Percentiles rank a stretch among this genome's conserved stretches.
Evolutionary conservation across 2,329 filamentous ascomycete genomes (phyloP).

Genomic region (Cadophora malorum): DNA sequence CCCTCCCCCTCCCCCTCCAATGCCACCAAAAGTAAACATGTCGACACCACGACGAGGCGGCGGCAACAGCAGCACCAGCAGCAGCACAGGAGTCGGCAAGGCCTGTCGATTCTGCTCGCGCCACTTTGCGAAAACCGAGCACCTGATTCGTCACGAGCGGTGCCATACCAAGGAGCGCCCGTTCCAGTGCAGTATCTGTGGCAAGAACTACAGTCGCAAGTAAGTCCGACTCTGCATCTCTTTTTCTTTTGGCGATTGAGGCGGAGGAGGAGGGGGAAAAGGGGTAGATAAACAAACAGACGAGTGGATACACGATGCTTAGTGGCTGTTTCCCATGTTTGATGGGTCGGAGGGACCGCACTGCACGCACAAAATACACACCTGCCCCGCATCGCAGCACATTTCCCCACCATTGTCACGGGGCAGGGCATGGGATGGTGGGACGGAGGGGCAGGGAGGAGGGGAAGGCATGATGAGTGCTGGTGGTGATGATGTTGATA

Average conservation of each 20-base stretch:
- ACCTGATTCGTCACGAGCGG: constrained; percentile 21
- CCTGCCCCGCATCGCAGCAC: constrained; percentile 19
- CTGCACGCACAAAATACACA: constrained; percentile 11
- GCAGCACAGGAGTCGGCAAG: constrained; percentile 1
- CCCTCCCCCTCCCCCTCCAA: background rate
- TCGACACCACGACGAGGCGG: constrained; percentile 11
- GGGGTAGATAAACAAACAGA: constrained; percentile 13
- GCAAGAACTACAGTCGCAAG: constrained; percentile 25
- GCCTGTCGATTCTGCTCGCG: constrained; percentile 21
- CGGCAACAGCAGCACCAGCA: background rate
- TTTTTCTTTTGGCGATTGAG: background rate
- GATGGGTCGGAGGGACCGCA: background rate
- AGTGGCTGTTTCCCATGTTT: constrained; percentile 7
- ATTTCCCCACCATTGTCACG: constrained; percentile 19
- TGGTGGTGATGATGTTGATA: background rate
- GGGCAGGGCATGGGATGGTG: constrained; percentile 10
- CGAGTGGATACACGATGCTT: constrained; percentile 7
- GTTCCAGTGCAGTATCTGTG: constrained; percentile 23
- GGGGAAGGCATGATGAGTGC: background rate
- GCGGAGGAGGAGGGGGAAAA: background rate
- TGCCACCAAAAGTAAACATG: constrained; percentile 10
- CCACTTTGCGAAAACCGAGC: constrained; percentile 18
- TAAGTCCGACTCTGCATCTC: background rate
- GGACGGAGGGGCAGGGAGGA: background rate
- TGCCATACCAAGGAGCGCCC: constrained; percentile 23